Base-by-base conservation (phyloP, 73 alveolate species). In the Breviolum minutum region DNA sequence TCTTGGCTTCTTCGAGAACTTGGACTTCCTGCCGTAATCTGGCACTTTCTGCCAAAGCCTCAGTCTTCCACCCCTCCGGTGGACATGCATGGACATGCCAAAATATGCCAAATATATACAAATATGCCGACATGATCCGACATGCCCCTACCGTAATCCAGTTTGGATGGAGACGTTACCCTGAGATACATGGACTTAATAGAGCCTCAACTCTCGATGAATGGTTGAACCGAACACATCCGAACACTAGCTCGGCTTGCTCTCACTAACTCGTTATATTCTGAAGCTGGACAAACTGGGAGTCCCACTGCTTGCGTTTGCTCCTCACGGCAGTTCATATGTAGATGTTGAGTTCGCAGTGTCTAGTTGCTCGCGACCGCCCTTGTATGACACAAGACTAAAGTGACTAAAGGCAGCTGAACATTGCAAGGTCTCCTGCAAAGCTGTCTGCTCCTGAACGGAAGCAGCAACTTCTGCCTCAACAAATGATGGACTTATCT, bases 41-140 rank as follows among this genome's bases (percentile, higher is more conserved):
- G 95, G 95, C 82, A 64, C 66, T 87, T 71, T 87, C 95, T 13
- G 61, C 83, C 95, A 87, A 27, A 82, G 66, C 95, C 95, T 87
- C 63, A 77, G 54, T 40, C 54, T 40, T 40, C 54, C 81, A 13
- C 16, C 16, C 16, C 17, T 9, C 17, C 26, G 1, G n/a, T 68
- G 77, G 24, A 17, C n/a, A 14, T 68, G 77, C 77, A 68, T 14
- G 77, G 77, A 22, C 77, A 68, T 17, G 8, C 17, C 54, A 40
- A 40, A 40, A 22, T 6, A 68, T 17, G 8, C 17, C 54, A 40
- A 40, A 40, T 40, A 40, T 40, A 40, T 40, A 0, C 54, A 40
- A 40, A 40, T 40, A 40, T 40, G 54, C 54, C 54, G 54, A 40
- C 54, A 40, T 40, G 54, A 40, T 40, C 54, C 54, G 54, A 40